Conservation (phyloP, 306 rosid genomes). For the Prosopis cineraria region DNA sequence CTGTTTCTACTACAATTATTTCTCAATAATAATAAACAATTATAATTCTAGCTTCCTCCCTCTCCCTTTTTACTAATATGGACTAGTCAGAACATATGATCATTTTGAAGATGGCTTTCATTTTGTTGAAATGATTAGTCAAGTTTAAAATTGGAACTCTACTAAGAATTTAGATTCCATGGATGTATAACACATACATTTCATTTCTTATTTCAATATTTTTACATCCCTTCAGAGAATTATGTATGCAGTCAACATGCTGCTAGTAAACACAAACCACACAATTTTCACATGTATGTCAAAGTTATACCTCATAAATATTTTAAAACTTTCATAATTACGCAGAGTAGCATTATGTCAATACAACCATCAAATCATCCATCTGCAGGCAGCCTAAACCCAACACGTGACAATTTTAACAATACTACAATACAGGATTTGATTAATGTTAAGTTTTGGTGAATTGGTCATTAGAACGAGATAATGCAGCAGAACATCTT, state of each 20-base stretch:
- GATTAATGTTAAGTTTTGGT: background rate
- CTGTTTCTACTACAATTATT: conserved; percentile 6
- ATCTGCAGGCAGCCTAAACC: conserved; percentile 12
- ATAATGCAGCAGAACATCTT: background rate
- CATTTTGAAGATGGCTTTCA: background rate
- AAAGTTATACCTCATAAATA: background rate
- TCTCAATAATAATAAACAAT: too few species aligned
- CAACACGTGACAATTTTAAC: conserved; percentile 9
- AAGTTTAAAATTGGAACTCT: background rate
- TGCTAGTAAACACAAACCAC: background rate
- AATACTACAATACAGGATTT: background rate
- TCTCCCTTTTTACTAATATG: background rate
- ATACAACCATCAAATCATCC: conserved; percentile 1
- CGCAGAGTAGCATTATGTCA: background rate
- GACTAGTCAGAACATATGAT: background rate
- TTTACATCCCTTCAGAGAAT: conserved; percentile 11
- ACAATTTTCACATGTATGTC: background rate
- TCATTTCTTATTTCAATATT: background rate
- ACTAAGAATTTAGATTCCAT: background rate
- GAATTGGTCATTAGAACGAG: conserved; percentile 8
- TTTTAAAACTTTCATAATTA: background rate
- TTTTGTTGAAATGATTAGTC: background rate
- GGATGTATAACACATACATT: background rate
- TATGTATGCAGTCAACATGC: background rate
- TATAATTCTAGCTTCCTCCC: too few species aligned